A percentile compares a stretch with the other conserved stretches of the same genome.
Evolutionary conservation across 2,329 filamentous ascomycete genomes (phyloP).

Genomic region (Cladosporium sp.): DNA sequence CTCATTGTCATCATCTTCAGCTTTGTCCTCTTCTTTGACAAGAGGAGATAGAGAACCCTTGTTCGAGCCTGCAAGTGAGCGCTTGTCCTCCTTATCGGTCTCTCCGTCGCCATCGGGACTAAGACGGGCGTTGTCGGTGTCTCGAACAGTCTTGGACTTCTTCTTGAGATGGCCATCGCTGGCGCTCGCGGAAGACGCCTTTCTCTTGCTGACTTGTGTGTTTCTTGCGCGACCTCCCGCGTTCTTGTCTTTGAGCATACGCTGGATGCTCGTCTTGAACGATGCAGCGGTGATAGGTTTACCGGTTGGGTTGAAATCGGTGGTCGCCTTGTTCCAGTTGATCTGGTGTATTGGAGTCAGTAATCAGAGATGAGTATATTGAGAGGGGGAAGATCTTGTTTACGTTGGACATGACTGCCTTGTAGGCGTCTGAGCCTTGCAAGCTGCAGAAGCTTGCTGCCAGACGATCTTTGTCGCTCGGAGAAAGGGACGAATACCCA

Average conservation of each 20-base stretch:
- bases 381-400: background rate
- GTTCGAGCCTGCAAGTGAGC: too few species aligned
- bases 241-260: background rate
- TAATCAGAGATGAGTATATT: background rate
- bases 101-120: too few species aligned
- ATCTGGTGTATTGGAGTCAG: background rate
- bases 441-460: background rate
- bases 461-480: background rate
- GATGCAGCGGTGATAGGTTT: background rate
- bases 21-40: too few species aligned
- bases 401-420: background rate
- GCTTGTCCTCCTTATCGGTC: too few species aligned
- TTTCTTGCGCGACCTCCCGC: background rate
- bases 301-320: background rate
- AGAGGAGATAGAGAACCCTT: too few species aligned
- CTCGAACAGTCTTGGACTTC: background rate
- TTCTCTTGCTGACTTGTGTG: background rate
- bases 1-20: too few species aligned
- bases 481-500: background rate
- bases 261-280: background rate
- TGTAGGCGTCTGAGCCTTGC: background rate
- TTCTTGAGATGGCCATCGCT: background rate
- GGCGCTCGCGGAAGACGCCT: background rate
- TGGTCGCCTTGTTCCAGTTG: background rate
- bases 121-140: too few species aligned